Evolutionary conservation across 2,329 filamentous ascomycete species (phyloP), one percentile per base, ranked within the genome.

Genomic region (Penicillium sp.): DNA sequence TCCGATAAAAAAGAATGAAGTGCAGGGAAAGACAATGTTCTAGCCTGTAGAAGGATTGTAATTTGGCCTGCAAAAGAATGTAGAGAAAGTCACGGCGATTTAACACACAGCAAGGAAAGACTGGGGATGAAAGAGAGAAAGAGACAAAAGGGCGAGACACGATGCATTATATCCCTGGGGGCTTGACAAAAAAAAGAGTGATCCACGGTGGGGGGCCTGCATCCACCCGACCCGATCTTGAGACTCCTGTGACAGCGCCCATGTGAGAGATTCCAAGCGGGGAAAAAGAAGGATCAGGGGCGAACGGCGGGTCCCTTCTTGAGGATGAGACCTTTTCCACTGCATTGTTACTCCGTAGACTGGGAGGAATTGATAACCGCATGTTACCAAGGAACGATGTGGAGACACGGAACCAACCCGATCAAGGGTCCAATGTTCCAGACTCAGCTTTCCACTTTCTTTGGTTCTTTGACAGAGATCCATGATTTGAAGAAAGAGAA

Each of bases 161-260:
- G 1, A 27, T 42, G 49, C 37, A 44, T 18, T 51, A 51, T 51
- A 51, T 51, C 26, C 49, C 27, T 31, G 45, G 47, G 49, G 42
- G 48, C 31, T 49, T 50, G 47, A 44, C 51, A 46, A 29, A 42
- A 43, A 33, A 54, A 49, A 53, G 37, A 53, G 37, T 46, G 42
- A 22, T 31, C 51, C 45, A 53, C 62, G 60, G 46, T 61, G 54
- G 61, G 54, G 58, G 62, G 53, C 53, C 59, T 62, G 49, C 58
- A 62, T 47, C 63, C 67, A 70, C 62, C 67, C 35, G 68, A 69
- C 62, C 57, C 49, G 59, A 55, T 61, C 63, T 63, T 62, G 61
- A 54, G 64, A 64, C 61, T 50, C 45, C 49, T 48, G 46, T 58
- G 59, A 57, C 49, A 61, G 55, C 56, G 48, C 44, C 60, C 58